Conservation (phyloP, 1,284 basidiomycete genomes). For the Irpex rosettiformis region DNA sequence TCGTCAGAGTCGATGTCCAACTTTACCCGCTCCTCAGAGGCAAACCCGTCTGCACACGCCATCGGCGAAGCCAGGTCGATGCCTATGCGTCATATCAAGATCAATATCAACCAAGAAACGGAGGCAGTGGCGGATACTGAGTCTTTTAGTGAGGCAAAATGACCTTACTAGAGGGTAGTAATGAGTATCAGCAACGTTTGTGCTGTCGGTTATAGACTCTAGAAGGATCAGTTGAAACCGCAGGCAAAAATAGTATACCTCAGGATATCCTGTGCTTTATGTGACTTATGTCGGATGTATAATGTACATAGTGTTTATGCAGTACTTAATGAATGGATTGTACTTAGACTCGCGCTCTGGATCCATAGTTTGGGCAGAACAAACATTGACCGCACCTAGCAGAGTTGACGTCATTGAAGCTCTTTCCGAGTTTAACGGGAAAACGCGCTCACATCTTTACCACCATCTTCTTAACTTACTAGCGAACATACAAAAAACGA, state of each 20-base stretch:
- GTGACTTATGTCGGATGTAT: background rate
- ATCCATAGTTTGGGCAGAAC: background rate
- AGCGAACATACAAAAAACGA: background rate
- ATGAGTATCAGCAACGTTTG: background rate
- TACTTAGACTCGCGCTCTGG: background rate
- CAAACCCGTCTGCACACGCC: background rate
- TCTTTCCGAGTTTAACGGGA: background rate
- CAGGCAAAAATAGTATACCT: no score
- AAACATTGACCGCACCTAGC: background rate
- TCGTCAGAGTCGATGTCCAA: conserved; percentile 11
- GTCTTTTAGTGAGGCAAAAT: background rate
- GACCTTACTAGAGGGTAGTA: no score
- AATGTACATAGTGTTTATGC: background rate
- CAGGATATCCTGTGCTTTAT: background rate
- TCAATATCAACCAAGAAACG: conserved; percentile 12
- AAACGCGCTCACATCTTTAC: background rate
- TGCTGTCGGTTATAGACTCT: no score
- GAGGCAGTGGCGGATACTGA: conserved; percentile 5
- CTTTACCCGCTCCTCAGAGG: conserved; percentile 4
- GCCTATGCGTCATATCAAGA: conserved; percentile 13
- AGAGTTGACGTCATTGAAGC: background rate
- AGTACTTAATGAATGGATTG: background rate
- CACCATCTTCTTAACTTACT: background rate
- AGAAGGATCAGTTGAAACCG: no score
- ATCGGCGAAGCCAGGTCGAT: conserved; percentile 11